Conservation (phyloP, 129 eudicot genomes). For the Apium graveolens region DNA sequence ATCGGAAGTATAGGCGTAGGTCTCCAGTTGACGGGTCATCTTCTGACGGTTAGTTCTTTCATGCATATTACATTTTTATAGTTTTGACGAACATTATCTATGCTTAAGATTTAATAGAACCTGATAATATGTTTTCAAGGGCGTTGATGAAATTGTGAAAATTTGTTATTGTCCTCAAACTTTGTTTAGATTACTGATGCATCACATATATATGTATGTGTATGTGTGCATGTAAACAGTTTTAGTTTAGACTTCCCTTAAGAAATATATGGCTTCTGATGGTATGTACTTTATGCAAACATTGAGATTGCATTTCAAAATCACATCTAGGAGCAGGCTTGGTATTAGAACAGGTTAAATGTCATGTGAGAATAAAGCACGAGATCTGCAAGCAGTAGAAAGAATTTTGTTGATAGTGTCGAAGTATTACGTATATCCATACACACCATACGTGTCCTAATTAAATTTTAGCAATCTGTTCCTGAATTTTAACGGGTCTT, state of each 20-base stretch:
- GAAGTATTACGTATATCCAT: background rate
- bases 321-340: background rate
- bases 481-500: background rate
- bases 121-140: background rate
- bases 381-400: background rate
- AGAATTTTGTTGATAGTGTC: background rate
- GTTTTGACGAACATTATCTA: background rate
- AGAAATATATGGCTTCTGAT: background rate
- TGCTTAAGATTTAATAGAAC: background rate
- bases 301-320: background rate
- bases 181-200: background rate
- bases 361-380: background rate
- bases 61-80: background rate
- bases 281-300: background rate
- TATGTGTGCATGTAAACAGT: background rate
- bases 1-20: constrained; percentile 71
- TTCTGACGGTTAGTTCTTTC: constrained; percentile 55
- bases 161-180: background rate
- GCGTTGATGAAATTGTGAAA: background rate
- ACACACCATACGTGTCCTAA: background rate
- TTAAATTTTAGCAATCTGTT: background rate
- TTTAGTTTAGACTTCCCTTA: background rate
- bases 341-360: background rate
- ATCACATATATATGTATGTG: background rate
- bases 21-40: constrained; percentile 61